These are phyloP conservation scores for Dioscorea dumetorum DNA, from an alignment of 106 monocot genomes.

Conservation along the genomic window DNA sequence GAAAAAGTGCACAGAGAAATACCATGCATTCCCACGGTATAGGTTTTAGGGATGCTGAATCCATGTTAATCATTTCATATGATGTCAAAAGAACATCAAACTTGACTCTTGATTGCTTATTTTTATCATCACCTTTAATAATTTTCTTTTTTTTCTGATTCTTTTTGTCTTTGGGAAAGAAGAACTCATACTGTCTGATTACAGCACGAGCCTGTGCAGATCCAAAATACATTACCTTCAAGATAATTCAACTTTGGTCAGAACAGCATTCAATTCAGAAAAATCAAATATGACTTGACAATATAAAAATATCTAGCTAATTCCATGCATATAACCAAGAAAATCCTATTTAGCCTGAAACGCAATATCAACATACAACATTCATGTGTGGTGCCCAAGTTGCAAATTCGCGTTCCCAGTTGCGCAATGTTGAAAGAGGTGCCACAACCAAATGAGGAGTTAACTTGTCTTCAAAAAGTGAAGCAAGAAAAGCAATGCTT, in stretches of 20 bases:
- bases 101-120: conserved; percentile 50
- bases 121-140: conserved; percentile 23
- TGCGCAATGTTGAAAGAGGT: conserved; percentile 92
- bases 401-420: conserved; percentile 99
- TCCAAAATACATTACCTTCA: conserved; percentile 96
- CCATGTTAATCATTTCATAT: conserved; percentile 98
- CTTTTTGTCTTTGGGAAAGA: conserved; percentile 54
- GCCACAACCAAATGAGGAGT: conserved; percentile 87
- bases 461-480: conserved; percentile 80
- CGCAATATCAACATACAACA: conserved; percentile 58
- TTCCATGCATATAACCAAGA: too few relatives aligned
- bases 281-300: not conserved
- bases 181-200: conserved; percentile 86
- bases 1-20: conserved; percentile 12
- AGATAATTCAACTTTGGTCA: not conserved
- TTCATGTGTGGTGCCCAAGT: conserved; percentile 99
- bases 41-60: conserved; percentile 65
- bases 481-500: conserved; percentile 97
- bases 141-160: conserved; percentile 56
- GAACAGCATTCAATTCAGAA: not conserved
- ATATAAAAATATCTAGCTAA: too few relatives aligned
- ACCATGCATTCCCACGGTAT: conserved; percentile 97
- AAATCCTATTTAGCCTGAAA: not conserved
- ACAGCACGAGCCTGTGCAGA: conserved; percentile 66
- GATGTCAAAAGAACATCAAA: conserved; percentile 99